Percentiles rank a stretch among this genome's conserved stretches.
phyloP scores from a whole-genome alignment of 768 basidiomycete genomes.

The Favolaschia claudopus region DNA sequence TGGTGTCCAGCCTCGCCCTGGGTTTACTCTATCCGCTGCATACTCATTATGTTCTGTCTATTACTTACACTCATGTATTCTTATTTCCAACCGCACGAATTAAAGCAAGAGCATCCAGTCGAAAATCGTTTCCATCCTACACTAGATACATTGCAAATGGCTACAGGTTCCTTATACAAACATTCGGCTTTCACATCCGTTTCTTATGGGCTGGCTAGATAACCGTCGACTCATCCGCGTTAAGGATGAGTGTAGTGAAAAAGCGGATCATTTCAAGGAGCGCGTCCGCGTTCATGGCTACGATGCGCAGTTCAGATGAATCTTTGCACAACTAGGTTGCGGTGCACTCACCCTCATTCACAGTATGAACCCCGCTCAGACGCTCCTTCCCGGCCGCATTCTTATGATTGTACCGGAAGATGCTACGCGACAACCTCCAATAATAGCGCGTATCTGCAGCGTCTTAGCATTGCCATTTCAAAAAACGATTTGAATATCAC shows the following conservation, averaged over 20 bases:
- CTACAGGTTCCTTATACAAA: too few species aligned
- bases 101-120: background rate
- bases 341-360: constrained; percentile 55
- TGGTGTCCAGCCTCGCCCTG: too few species aligned
- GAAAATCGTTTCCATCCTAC: background rate
- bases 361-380: constrained; percentile 51
- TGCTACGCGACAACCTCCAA: constrained; percentile 64
- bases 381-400: constrained; percentile 18
- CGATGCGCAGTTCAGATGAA: background rate
- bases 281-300: constrained; percentile 41
- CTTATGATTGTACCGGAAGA: constrained; percentile 63
- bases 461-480: background rate
- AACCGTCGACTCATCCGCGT: constrained; percentile 45
- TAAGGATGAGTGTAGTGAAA: constrained; percentile 52
- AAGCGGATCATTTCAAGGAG: constrained; percentile 52
- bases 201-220: constrained; percentile 2
- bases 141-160: too few species aligned
- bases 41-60: background rate
- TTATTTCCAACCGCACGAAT: constrained; percentile 1
- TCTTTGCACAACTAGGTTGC: background rate
- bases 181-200: too few species aligned
- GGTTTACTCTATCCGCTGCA: constrained; percentile 5
- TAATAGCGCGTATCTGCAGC: constrained; percentile 65
- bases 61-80: constrained; percentile 15
- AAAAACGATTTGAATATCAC: constrained; percentile 12